Evolutionary conservation across 2,329 filamentous ascomycete genomes (phyloP).

Genomic region (Aspergillus pseudoglaucus): DNA sequence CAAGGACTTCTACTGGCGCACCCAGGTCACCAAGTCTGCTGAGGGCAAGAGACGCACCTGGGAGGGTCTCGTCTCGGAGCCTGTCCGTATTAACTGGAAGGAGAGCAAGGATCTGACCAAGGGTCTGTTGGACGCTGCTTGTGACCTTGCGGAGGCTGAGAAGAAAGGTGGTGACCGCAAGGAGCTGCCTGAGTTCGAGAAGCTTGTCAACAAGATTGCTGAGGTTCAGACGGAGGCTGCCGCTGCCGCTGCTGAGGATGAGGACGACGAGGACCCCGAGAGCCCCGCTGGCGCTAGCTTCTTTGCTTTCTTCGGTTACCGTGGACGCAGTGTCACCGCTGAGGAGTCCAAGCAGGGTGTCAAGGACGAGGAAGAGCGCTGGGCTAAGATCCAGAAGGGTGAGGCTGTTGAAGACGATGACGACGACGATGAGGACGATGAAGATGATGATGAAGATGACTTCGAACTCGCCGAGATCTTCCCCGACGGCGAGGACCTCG

Average conservation of each 20-base stretch:
- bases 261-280: slow-evolving; percentile 26
- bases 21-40: slow-evolving; percentile 42
- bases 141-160: slow-evolving; percentile 61
- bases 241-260: slow-evolving; percentile 9
- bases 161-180: slow-evolving; percentile 46
- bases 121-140: slow-evolving; percentile 69
- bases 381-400: slow-evolving; percentile 43
- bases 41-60: slow-evolving; percentile 50
- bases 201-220: slow-evolving; percentile 46
- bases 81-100: slow-evolving; percentile 84
- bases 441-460: slow-evolving; percentile 51
- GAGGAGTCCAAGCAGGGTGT: slow-evolving; percentile 62
- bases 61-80: slow-evolving; percentile 77
- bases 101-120: slow-evolving; percentile 75
- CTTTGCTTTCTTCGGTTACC: slow-evolving; percentile 84
- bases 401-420: slow-evolving; percentile 44
- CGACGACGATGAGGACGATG: slow-evolving; percentile 34
- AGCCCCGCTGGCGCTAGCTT: slow-evolving; percentile 66
- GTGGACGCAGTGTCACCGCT: slow-evolving; percentile 60
- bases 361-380: slow-evolving; percentile 55
- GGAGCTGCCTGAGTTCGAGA: slow-evolving; percentile 46
- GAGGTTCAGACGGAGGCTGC: slow-evolving; percentile 30
- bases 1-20: slow-evolving; percentile 88
- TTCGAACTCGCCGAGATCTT: slow-evolving; percentile 73
- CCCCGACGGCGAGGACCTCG: slow-evolving; percentile 77